Evolutionary conservation across 2,329 filamentous ascomycete species (phyloP).

Genomic region (Elsinoe arachidis): DNA sequence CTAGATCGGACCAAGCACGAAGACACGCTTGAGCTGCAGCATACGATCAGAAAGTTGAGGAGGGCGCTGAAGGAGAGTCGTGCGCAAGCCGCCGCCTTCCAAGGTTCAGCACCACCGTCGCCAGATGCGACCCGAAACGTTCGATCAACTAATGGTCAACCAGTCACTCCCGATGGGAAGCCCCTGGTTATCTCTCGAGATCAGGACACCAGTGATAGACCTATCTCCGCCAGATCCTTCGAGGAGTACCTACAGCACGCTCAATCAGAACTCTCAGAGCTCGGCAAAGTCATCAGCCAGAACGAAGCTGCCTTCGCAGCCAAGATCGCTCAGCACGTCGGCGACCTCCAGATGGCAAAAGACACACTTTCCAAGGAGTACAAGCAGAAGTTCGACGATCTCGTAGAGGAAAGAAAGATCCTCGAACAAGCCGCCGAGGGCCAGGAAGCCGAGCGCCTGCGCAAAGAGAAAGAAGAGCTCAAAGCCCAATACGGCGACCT

Average conservation of each 20-base stretch:
- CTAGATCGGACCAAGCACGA: constrained; percentile 15
- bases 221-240: constrained; percentile 20
- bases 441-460: constrained; percentile 25
- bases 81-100: background rate
- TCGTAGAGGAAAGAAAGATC: constrained; percentile 23
- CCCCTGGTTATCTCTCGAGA: background rate
- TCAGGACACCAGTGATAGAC: background rate
- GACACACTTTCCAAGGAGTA: constrained; percentile 28
- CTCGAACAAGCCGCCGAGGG: constrained; percentile 26
- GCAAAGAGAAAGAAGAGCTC: constrained; percentile 26
- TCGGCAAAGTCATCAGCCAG: constrained; percentile 27
- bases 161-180: constrained; percentile 12
- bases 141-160: background rate
- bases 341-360: constrained; percentile 28
- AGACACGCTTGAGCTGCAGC: background rate
- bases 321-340: constrained; percentile 31
- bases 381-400: constrained; percentile 25
- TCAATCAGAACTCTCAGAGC: constrained; percentile 26
- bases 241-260: constrained; percentile 30
- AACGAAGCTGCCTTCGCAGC: constrained; percentile 28
- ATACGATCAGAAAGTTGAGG: background rate
- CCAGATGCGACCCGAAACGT: background rate
- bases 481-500: constrained; percentile 21
- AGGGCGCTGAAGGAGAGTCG: constrained; percentile 4
- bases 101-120: background rate